Evolutionary conservation across 805 yeast species (phyloP).

Genomic region (Blastobotrys muscicola): DNA sequence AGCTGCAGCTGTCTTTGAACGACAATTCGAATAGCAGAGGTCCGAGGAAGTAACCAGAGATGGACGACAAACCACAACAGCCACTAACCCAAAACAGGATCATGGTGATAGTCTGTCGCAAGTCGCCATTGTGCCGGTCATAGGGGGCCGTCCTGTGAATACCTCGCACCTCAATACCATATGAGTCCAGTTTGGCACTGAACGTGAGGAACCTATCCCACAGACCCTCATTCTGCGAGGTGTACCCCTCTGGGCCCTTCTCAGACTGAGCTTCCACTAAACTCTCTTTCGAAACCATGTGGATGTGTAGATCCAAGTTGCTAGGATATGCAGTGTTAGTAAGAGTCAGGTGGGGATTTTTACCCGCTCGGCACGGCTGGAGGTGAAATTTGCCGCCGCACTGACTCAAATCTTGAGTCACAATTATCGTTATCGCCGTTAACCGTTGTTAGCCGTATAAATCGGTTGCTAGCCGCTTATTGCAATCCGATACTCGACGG

Average conservation of each 20-base stretch:
- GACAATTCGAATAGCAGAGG: constrained; percentile 64
- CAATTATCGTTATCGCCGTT: too few species aligned
- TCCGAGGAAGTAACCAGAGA: constrained; percentile 75
- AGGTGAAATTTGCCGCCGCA: too few species aligned
- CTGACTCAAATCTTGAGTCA: too few species aligned
- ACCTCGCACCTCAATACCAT: constrained; percentile 70
- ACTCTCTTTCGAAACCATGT: too few species aligned
- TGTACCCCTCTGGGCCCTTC: not conserved
- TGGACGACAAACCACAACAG: constrained; percentile 79
- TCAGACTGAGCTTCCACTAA: not conserved
- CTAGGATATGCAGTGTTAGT: too few species aligned
- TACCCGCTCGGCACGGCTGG: too few species aligned
- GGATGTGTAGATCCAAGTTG: too few species aligned
- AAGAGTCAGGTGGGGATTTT: too few species aligned
- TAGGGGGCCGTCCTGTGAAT: constrained; percentile 65
- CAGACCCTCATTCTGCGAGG: not conserved
- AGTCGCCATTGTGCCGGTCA: constrained; percentile 35
- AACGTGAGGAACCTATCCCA: constrained; percentile 10
- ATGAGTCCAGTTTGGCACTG: constrained; percentile 36
- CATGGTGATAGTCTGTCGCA: constrained; percentile 30
- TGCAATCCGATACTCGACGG: too few species aligned
- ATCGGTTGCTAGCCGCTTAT: too few species aligned
- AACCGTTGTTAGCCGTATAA: too few species aligned
- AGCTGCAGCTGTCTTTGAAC: constrained; percentile 49
- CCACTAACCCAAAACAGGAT: constrained; percentile 78